Base-by-base conservation (phyloP, 306 rosid species). In the Glycyrrhiza uralensis region DNA sequence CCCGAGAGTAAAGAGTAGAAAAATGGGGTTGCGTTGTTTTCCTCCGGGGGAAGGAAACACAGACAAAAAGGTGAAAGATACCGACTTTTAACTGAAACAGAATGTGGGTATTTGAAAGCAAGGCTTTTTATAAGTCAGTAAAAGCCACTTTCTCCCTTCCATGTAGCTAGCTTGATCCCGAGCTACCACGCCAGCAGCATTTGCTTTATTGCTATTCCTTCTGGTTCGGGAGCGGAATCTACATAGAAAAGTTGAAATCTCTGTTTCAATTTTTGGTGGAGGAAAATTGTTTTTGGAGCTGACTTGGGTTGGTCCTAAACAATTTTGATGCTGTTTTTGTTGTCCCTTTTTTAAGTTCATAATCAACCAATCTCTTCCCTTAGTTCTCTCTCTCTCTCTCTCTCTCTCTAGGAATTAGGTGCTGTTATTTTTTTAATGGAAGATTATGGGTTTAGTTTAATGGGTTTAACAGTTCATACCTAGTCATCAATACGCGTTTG, bases 401-500 rank as follows among this genome's bases (percentile, higher is more conserved):
- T 65, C 52, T 82, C 68, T 79, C 60, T 67, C 45, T 56, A 70
- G 41, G 63, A 58, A 52, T 61, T 62, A 32, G 29, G 61, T 38
- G 26, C 29, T 74, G 60, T 50, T 66, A 38, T 67, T 77, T 69
- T 64, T 76, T 60, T 52, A 44, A 52, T 36, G 20, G 45, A 63
- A 69, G 83, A 66, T 76, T 83, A 76, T 77, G 82, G 86, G 77
- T 63, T 85, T 76, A 69, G 87, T 82, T 83, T 81, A 78, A 12
- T 76, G 80, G 70, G 86, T 79, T 80, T 87, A 84, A 87, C 93
- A 85, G 96, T 88, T 90, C 92, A 92, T 89, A 58, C 76, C 76
- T 83, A n/a, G 77, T 88, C 98, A 84, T 85, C 81, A 76, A 81
- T 52, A 84, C 96, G 91, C 91, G 91, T 93, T 93, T 76, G 76